phyloP scores from a whole-genome alignment of 108 stramenopile genomes.

The Pseudonitzschia pungens region DNA sequence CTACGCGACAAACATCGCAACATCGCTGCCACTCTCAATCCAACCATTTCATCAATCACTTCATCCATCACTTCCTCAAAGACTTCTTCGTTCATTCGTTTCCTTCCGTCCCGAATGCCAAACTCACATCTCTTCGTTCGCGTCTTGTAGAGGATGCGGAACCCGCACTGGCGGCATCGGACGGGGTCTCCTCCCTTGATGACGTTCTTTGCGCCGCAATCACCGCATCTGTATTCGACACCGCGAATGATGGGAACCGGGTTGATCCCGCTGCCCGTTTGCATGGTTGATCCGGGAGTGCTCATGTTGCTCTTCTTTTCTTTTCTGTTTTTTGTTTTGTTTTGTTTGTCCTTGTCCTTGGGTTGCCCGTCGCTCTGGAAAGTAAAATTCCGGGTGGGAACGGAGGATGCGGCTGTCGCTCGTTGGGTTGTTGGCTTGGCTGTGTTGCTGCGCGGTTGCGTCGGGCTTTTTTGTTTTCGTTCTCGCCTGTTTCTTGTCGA shows the following conservation, averaged over 20 bases:
- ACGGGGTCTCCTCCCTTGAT: constrained; percentile 87
- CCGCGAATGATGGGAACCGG: constrained; percentile 21
- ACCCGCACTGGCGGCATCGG: constrained; percentile 96
- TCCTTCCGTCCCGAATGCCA: neutral
- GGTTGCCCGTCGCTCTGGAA: too few relatives aligned
- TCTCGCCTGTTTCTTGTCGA: too few relatives aligned
- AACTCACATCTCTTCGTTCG: constrained; percentile 93
- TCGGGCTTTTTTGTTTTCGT: too few relatives aligned
- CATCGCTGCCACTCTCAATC: neutral
- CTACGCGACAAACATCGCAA: constrained; percentile 5
- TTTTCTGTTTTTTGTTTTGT: neutral
- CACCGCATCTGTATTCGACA: constrained; percentile 89
- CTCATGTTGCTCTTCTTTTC: neutral
- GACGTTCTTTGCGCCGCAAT: constrained; percentile 80
- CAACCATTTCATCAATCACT: too few relatives aligned
- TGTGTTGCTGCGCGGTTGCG: too few relatives aligned
- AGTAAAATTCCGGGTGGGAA: too few relatives aligned
- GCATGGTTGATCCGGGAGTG: constrained; percentile 4
- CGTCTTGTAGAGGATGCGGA: constrained; percentile 97
- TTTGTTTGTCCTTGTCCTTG: neutral
- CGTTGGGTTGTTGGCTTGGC: too few relatives aligned
- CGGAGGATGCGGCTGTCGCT: too few relatives aligned
- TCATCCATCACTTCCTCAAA: too few relatives aligned
- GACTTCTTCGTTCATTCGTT: neutral
- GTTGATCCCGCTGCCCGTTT: constrained; percentile 12